Conservation (phyloP, 179 eudicot genomes). For the Silene vulgaris region DNA sequence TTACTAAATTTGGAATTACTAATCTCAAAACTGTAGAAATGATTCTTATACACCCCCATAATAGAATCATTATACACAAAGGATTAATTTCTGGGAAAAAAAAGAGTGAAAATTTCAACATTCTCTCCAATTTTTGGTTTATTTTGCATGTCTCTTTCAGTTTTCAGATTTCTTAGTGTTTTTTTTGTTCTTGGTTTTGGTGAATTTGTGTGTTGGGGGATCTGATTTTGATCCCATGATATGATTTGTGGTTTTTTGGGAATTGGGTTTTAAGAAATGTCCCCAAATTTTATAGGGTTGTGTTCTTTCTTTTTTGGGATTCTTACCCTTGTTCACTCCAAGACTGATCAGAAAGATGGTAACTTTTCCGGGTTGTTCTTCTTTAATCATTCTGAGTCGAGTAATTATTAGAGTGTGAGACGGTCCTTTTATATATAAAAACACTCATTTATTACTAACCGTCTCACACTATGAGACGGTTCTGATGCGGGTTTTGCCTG, state of each 20-base stretch:
- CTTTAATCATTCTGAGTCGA: not conserved
- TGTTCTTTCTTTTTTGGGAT: slow-evolving; percentile 27
- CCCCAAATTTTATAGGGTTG: slow-evolving; percentile 29
- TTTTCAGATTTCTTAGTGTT: not conserved
- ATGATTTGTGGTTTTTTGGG: slow-evolving; percentile 15
- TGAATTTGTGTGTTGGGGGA: slow-evolving; percentile 22
- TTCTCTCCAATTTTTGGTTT: slow-evolving; percentile 12
- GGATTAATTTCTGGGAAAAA: slow-evolving; percentile 14
- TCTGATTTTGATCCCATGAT: slow-evolving; percentile 20
- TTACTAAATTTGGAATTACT: slow-evolving; percentile 23
- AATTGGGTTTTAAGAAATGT: slow-evolving; percentile 38
- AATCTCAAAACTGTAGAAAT: slow-evolving; percentile 3
- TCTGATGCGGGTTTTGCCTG: slow-evolving; percentile 22
- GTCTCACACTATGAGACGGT: not conserved
- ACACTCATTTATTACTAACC: too few relatives aligned
- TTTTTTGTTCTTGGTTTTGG: not conserved
- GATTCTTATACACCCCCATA: slow-evolving; percentile 23
- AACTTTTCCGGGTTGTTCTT: slow-evolving; percentile 6
- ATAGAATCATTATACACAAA: slow-evolving; percentile 22
- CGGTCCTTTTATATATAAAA: not conserved
- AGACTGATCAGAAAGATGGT: slow-evolving; percentile 49
- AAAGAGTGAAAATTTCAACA: slow-evolving; percentile 3
- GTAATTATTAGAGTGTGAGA: too few relatives aligned
- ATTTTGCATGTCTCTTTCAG: not conserved
- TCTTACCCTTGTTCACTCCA: slow-evolving; percentile 37